Evolutionary conservation across 208 protist genomes (phyloP), one percentile per base, ranked within the genome.

Genomic region (Angomonas ambiguus): DNA sequence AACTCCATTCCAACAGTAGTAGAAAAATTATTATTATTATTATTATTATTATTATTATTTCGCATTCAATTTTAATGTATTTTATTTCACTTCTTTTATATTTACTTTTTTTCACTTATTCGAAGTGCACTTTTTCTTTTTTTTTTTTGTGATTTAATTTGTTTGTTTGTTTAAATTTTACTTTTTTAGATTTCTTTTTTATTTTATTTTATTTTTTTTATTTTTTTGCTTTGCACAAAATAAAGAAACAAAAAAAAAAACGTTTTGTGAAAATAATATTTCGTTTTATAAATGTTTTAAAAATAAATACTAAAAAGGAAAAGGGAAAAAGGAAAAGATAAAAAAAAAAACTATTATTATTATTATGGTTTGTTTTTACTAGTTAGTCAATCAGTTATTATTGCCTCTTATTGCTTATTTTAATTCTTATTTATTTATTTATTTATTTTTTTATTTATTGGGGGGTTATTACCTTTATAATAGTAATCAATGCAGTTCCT

Each of bases 391-490:
- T n/a, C n/a, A n/a, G n/a, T n/a, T n/a, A n/a, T n/a, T n/a, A n/a
- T n/a, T n/a, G n/a, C n/a, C n/a, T n/a, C n/a, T n/a, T n/a, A 48
- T 18, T 20, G 13, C 13, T 32, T 33, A n/a, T n/a, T 35, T 31
- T n/a, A 57, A 22, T 33, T 35, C 22, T 65, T 55, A 10, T 65
- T n/a, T 55, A 3, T 67, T 67, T 55, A 41, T 38, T 20, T 56
- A 31, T 16, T n/a, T 32, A 18, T 4, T 4, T 51, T 58, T 57
- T 32, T 33, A 48, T 48, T 56, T 27, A 56, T n/a, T n/a, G n/a
- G n/a, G n/a, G n/a, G n/a, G n/a, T n/a, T n/a, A n/a, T n/a, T n/a
- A n/a, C n/a, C n/a, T n/a, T n/a, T n/a, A n/a, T n/a, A n/a, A n/a
- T n/a, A n/a, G n/a, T n/a, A n/a, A n/a, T n/a, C n/a, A n/a, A n/a